Conservation (phyloP, 139 green algal species). For the Ettlia oleoabundans region DNA sequence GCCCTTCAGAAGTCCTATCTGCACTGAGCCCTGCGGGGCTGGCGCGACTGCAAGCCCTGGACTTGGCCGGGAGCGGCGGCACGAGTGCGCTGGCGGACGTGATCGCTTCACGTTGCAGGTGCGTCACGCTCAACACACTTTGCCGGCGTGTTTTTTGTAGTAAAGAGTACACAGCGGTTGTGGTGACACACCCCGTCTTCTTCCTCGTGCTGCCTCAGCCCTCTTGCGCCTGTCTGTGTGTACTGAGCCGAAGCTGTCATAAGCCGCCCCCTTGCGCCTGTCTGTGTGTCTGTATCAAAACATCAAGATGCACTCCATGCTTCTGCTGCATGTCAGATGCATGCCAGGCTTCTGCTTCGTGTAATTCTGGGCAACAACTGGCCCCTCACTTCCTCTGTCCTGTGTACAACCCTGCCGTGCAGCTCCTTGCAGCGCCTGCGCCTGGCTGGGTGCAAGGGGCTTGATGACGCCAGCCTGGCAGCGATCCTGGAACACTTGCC, state of each 20-base stretch:
- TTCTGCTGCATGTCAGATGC: neutral
- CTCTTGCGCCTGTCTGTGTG: no score
- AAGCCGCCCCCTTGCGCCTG: no score
- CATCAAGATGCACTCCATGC: neutral
- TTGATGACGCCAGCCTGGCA: neutral
- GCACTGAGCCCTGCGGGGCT: neutral
- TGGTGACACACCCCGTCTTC: no score
- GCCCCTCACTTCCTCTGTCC: neutral
- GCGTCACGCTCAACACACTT: no score
- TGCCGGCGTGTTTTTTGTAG: no score
- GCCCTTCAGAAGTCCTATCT: neutral
- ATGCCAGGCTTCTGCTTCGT: neutral
- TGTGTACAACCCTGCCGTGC: neutral
- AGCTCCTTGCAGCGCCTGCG: conserved; percentile 5
- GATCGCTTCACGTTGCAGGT: neutral
- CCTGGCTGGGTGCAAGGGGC: neutral
- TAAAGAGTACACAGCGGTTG: no score
- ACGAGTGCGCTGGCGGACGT: neutral
- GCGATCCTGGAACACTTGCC: neutral
- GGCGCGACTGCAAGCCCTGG: neutral
- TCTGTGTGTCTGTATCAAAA: neutral
- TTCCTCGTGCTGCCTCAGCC: no score
- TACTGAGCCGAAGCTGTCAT: no score
- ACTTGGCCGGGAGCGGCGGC: neutral
- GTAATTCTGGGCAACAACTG: neutral